Base-by-base conservation (phyloP, 345 rosid species). In the Populus deltoides region DNA sequence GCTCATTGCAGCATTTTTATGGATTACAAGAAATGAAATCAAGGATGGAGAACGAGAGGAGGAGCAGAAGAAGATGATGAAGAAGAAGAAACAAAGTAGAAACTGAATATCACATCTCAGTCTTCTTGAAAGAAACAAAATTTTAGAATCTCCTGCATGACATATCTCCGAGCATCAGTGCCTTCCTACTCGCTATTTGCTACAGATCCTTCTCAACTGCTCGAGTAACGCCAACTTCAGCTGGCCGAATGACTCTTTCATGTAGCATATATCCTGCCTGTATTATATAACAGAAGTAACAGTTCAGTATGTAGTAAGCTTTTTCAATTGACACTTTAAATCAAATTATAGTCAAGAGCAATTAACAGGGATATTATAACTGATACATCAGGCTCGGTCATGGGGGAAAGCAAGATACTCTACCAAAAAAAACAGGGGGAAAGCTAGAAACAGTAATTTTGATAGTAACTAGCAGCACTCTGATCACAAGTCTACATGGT, bases 211-310 rank as follows among this genome's bases (percentile, higher is more conserved):
- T 77, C 73, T 88, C 92, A 68, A 66, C 86, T 0, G 78, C 87
- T 63, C 80, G 88, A 72, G 97, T 94, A 41, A 96, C 99, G 47
- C 99, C 97, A 20, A 97, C 98, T 79, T 97, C 97, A 1, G 98
- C 99, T 27, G 99, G 97, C 70, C 98, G 90, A 77, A 97, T 88
- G 43, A 92, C 93, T 78, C 97, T 86, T 61, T 94, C 97, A 15
- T 87, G 80, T 24, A 96, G 89, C 70, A 83, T 78, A 85, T 91
- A 95, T 78, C 99, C 99, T 35, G 90, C 75, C 99, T 95, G 93
- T 83, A 84, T 38, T 31, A 70, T n/a, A 33, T 2, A 78, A 33
- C 61, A 51, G 7, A 39, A 38, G 29, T 20, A 25, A 8, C 45
- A 53, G 5, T 18, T 53, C 62, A 49, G n/a, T 16, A 51, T 45